Percentiles rank a stretch among this genome's conserved stretches.
Conservation (phyloP, 116 monocot species). For the Phalaenopsis hybrid region DNA sequence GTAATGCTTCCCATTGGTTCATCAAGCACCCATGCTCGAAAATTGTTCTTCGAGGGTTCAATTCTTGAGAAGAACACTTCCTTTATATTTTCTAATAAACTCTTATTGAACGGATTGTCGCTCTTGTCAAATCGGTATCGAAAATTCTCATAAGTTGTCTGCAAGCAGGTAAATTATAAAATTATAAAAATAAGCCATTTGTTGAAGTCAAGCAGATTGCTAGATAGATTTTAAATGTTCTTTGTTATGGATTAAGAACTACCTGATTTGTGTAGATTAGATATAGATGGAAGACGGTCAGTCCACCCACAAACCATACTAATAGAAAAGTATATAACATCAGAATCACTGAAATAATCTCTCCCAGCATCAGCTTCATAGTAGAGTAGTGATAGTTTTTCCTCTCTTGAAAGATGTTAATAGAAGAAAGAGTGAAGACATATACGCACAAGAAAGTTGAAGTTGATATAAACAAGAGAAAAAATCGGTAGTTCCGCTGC, state of each 20-base stretch:
- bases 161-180: conserved; percentile 5
- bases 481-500: conserved; percentile 94
- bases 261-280: conserved; percentile 93
- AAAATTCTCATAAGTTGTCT: conserved; percentile 98
- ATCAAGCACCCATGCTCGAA: conserved; percentile 53
- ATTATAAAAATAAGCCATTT: background rate
- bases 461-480: conserved; percentile 83
- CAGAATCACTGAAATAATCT: conserved; percentile 60
- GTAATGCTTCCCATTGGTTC: conserved; percentile 27
- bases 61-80: conserved; percentile 67
- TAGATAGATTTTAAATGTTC: too few species aligned
- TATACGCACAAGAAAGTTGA: conserved; percentile 79
- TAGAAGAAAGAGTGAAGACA: conserved; percentile 69
- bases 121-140: conserved; percentile 77
- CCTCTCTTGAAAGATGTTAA: conserved; percentile 56
- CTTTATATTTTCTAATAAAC: conserved; percentile 37
- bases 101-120: conserved; percentile 75
- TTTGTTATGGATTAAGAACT: background rate
- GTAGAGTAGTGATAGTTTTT: conserved; percentile 27
- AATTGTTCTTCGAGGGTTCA: conserved; percentile 58
- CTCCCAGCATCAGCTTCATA: conserved; percentile 47
- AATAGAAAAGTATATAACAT: conserved; percentile 76
- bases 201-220: background rate
- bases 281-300: conserved; percentile 78
- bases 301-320: conserved; percentile 95